phyloP scores from a whole-genome alignment of 495 filamentous ascomycete species.

The Xylaria acuta region DNA sequence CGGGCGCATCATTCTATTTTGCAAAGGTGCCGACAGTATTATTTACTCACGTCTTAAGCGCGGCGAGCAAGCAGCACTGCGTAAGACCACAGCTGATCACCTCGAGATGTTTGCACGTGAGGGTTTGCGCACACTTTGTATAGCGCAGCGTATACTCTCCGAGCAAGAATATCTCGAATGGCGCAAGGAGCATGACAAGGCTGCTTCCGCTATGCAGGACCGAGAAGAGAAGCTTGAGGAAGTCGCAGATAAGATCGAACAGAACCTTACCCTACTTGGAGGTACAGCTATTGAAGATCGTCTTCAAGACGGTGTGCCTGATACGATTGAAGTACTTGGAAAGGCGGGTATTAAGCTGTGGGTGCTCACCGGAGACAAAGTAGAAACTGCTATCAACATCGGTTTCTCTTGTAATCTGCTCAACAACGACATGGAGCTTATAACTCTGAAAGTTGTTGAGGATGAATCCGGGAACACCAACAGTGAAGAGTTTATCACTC shows the following conservation, averaged over 20 bases:
- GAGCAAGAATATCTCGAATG: conserved; percentile 89
- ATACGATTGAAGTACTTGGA: conserved; percentile 91
- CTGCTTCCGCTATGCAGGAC: conserved; percentile 80
- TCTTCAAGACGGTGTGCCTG: conserved; percentile 95
- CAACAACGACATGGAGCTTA: conserved; percentile 96
- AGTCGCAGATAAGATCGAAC: conserved; percentile 89
- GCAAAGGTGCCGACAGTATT: conserved; percentile 97
- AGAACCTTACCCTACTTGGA: conserved; percentile 85
- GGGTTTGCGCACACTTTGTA: conserved; percentile 92
- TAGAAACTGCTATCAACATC: conserved; percentile 99
- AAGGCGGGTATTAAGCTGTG: conserved; percentile 99
- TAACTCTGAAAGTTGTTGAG: conserved; percentile 86
- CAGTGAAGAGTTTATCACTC: conserved; percentile 53
- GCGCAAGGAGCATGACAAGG: conserved; percentile 86
- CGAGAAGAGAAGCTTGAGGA: conserved; percentile 94
- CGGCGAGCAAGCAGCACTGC: conserved; percentile 85
- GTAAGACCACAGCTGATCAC: conserved; percentile 86
- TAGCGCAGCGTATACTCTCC: conserved; percentile 81
- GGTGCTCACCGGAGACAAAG: conserved; percentile 98
- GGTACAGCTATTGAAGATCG: conserved; percentile 98
- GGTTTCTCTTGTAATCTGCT: conserved; percentile 98
- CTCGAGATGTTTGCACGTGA: conserved; percentile 96
- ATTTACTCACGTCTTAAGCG: conserved; percentile 91
- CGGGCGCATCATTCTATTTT: conserved; percentile 89
- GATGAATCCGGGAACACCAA: conserved; percentile 55